phyloP scores from a whole-genome alignment of 2,329 filamentous ascomycete species.

The Ophiostoma australiae region DNA sequence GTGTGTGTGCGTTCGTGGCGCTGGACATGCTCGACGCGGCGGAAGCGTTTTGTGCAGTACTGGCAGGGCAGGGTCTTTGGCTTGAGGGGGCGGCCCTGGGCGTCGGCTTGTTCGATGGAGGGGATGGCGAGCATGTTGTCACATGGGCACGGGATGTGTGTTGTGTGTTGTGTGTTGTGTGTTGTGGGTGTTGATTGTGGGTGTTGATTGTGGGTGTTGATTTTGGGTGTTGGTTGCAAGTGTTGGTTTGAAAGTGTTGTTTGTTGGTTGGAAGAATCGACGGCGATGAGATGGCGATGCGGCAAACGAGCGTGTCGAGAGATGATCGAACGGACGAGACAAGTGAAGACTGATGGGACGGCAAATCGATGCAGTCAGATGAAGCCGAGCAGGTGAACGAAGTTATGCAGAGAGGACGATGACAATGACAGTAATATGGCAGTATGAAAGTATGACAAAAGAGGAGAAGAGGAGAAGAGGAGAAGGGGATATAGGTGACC shows the following conservation, averaged over 20 bases:
- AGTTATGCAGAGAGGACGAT: background rate
- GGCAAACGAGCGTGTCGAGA: too few relatives aligned
- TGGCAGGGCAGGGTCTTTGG: constrained; percentile 59
- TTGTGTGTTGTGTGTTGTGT: background rate
- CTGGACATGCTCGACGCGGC: constrained; percentile 60
- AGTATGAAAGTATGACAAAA: background rate
- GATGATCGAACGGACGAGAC: too few relatives aligned
- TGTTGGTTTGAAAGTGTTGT: background rate
- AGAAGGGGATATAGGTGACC: background rate
- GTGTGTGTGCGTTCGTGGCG: constrained; percentile 61
- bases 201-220: background rate
- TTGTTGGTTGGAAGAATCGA: too few relatives aligned
- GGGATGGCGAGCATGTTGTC: constrained; percentile 48
- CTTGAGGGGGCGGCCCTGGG: constrained; percentile 53
- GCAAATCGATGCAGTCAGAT: too few relatives aligned
- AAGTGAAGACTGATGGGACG: too few relatives aligned
- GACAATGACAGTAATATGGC: too few relatives aligned
- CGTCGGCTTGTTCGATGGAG: constrained; percentile 48
- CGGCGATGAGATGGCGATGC: too few relatives aligned
- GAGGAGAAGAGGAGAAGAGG: background rate
- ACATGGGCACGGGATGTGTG: background rate
- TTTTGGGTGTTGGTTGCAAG: background rate
- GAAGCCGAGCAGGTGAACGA: too few relatives aligned
- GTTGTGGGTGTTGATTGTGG: background rate
- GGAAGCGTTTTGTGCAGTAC: constrained; percentile 60